These are phyloP conservation scores for Pseudogymnoascus sp. DNA, from an alignment of 2,329 filamentous ascomycete genomes.

Conservation along the genomic window DNA sequence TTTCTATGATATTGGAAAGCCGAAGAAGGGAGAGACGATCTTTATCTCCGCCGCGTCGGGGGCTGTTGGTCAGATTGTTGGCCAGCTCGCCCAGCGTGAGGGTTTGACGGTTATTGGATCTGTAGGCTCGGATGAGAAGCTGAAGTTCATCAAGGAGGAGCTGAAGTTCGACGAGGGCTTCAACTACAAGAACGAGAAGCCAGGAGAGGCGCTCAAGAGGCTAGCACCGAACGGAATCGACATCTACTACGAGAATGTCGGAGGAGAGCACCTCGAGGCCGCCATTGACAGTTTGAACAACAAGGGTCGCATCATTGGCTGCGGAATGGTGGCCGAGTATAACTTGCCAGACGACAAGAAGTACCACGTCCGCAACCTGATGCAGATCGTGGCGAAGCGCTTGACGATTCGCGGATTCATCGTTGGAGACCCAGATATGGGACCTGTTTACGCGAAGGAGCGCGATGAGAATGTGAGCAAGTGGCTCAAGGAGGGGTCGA, in stretches of 20 bases:
- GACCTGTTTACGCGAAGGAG: conserved; percentile 49
- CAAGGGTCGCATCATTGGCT: conserved; percentile 55
- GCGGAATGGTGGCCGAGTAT: conserved; percentile 63
- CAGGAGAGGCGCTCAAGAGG: conserved; percentile 53
- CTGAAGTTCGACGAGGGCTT: conserved; percentile 66
- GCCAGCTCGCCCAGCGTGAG: conserved; percentile 68
- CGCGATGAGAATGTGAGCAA: conserved; percentile 59
- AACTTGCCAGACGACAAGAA: conserved; percentile 44
- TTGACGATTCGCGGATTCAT: conserved; percentile 61
- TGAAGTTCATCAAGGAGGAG: conserved; percentile 65
- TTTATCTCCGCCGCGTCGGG: conserved; percentile 69
- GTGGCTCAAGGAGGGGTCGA: conserved; percentile 59
- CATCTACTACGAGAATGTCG: conserved; percentile 77
- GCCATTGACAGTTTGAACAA: conserved; percentile 55
- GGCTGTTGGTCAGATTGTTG: conserved; percentile 67
- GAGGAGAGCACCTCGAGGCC: conserved; percentile 65
- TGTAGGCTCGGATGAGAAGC: conserved; percentile 68
- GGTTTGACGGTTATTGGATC: conserved; percentile 67
- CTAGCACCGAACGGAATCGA: conserved; percentile 66
- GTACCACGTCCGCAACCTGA: conserved; percentile 56
- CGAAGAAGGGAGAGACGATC: conserved; percentile 69
- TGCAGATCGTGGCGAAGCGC: conserved; percentile 51
- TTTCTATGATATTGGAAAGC: conserved; percentile 67
- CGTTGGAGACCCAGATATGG: conserved; percentile 53
- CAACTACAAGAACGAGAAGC: conserved; percentile 73